Evolutionary conservation across 306 rosid species (phyloP).

Genomic region (Malus fusca): DNA sequence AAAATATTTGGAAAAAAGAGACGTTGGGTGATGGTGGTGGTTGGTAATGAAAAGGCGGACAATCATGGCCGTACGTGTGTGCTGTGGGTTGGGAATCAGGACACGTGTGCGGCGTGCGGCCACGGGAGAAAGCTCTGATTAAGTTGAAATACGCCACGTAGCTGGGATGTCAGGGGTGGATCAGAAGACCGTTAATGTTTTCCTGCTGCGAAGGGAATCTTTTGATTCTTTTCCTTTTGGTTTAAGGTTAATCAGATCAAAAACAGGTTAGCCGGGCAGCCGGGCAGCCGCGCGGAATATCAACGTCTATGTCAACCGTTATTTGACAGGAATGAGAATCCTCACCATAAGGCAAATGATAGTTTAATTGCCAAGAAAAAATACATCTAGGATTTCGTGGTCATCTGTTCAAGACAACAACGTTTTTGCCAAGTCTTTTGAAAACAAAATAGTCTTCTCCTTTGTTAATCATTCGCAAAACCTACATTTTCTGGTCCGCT

Average conservation of each 20-base stretch:
- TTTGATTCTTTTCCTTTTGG: not conserved
- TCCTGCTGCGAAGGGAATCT: not conserved
- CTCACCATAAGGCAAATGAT: too few relatives aligned
- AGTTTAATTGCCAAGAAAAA: too few relatives aligned
- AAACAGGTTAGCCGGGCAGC: too few relatives aligned
- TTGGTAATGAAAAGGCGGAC: not conserved
- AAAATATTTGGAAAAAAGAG: not conserved
- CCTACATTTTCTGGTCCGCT: too few relatives aligned
- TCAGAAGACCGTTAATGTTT: not conserved
- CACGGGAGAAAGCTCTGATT: not conserved
- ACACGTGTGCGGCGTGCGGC: not conserved
- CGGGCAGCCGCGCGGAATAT: not conserved
- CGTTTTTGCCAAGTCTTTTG: too few relatives aligned
- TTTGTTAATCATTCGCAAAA: too few relatives aligned
- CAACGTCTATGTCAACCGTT: not conserved
- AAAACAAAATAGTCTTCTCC: too few relatives aligned
- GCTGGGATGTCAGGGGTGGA: not conserved
- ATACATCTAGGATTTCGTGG: too few relatives aligned
- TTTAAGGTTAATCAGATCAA: not conserved
- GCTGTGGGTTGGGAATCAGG: not conserved
- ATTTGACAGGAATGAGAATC: not conserved
- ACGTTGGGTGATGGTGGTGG: not conserved
- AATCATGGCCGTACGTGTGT: not conserved
- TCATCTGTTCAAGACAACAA: too few relatives aligned
- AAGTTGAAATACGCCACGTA: not conserved